These are phyloP conservation scores for Alternaria dauci DNA, from an alignment of 2,329 filamentous ascomycete genomes.

Conservation along the genomic window DNA sequence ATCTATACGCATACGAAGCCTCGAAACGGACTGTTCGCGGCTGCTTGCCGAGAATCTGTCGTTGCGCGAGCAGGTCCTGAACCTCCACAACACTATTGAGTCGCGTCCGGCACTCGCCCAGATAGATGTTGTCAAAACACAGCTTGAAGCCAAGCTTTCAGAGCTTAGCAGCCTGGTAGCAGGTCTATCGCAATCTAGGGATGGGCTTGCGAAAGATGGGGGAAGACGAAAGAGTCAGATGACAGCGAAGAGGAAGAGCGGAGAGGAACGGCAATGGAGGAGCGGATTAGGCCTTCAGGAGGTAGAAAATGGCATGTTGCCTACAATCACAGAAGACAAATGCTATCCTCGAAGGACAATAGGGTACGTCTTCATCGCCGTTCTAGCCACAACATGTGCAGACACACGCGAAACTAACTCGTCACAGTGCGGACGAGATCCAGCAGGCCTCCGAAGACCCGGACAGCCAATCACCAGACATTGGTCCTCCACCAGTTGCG, in stretches of 20 bases:
- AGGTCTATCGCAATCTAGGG: constrained; percentile 63
- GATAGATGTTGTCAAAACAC: constrained; percentile 72
- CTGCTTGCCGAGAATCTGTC: constrained; percentile 81
- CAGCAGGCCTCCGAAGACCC: constrained; percentile 61
- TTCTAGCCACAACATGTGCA: not conserved
- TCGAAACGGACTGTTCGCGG: constrained; percentile 78
- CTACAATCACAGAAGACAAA: constrained; percentile 75
- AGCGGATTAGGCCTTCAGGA: constrained; percentile 54
- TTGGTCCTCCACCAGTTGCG: constrained; percentile 66
- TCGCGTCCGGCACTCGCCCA: constrained; percentile 70
- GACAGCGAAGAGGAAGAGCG: constrained; percentile 56
- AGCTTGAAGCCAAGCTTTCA: constrained; percentile 74
- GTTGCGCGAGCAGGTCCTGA: constrained; percentile 73
- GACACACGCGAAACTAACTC: constrained; percentile 26
- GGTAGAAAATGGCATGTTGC: constrained; percentile 64
- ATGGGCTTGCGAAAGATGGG: constrained; percentile 22
- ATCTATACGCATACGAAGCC: constrained; percentile 76
- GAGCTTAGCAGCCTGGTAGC: constrained; percentile 75
- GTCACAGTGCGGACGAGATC: constrained; percentile 67
- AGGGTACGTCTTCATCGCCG: constrained; percentile 62
- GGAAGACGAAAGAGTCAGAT: constrained; percentile 59
- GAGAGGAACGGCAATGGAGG: constrained; percentile 65
- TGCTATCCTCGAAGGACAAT: constrained; percentile 72
- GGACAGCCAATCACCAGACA: constrained; percentile 70
- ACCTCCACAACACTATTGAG: constrained; percentile 72